Evolutionary conservation across 768 basidiomycete species (phyloP).

Genomic region (Amanita rubescens): DNA sequence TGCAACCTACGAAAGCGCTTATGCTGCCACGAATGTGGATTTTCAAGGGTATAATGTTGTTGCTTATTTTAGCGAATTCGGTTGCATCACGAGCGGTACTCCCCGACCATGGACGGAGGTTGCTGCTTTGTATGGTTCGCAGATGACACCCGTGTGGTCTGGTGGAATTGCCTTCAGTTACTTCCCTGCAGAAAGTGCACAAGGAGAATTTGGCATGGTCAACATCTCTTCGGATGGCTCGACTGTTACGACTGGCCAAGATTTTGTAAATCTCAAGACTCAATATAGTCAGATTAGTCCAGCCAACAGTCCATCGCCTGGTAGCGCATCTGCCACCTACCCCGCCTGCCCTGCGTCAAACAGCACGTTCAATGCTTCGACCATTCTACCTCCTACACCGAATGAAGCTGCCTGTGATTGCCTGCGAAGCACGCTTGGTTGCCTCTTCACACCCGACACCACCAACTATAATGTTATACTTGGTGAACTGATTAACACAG

Average conservation of each 20-base stretch:
- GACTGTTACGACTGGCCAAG: constrained; percentile 60
- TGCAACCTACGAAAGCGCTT: constrained; percentile 48
- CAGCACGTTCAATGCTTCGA: constrained; percentile 55
- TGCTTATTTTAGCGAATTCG: constrained; percentile 89
- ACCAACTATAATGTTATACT: constrained; percentile 52
- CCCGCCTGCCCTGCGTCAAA: constrained; percentile 60
- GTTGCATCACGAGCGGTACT: constrained; percentile 47
- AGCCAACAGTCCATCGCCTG: constrained; percentile 51
- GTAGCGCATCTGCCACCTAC: constrained; percentile 40
- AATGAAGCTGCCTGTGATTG: constrained; percentile 76
- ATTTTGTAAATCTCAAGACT: constrained; percentile 58
- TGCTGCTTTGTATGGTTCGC: constrained; percentile 56
- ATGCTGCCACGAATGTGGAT: constrained; percentile 46
- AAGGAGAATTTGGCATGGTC: constrained; percentile 82
- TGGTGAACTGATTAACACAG: constrained; percentile 56
- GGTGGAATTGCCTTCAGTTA: constrained; percentile 89
- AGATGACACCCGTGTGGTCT: constrained; percentile 78
- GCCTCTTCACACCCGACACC: constrained; percentile 61
- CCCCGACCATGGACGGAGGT: constrained; percentile 80
- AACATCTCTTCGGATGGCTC: constrained; percentile 58
- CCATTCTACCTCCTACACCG: constrained; percentile 76
- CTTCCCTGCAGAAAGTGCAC: constrained; percentile 70
- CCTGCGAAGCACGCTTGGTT: constrained; percentile 58
- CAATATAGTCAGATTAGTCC: constrained; percentile 53
- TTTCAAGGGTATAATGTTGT: constrained; percentile 66